These are phyloP conservation scores for Wickerhamomyces bovis DNA, from an alignment of 805 yeast genomes.

Conservation along the genomic window DNA sequence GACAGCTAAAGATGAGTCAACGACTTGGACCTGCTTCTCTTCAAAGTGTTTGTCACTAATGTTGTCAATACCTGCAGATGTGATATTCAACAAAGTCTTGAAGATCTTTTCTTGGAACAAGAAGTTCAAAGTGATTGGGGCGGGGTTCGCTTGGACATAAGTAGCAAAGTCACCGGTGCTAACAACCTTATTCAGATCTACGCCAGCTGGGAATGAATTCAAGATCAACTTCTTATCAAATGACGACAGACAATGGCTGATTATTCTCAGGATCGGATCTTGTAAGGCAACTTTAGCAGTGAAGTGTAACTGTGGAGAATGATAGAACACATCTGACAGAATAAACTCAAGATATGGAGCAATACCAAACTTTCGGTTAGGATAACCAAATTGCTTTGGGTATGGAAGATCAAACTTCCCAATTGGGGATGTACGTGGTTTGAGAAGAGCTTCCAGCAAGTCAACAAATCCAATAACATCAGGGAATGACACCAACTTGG, in stretches of 20 bases:
- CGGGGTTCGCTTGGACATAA: constrained; percentile 63
- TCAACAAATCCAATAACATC: constrained; percentile 58
- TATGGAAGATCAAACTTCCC: constrained; percentile 40
- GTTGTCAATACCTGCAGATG: constrained; percentile 55
- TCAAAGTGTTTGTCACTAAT: constrained; percentile 33
- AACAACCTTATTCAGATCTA: constrained; percentile 44
- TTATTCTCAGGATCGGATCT: constrained; percentile 43
- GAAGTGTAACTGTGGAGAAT: constrained; percentile 36
- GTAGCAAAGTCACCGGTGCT: constrained; percentile 37
- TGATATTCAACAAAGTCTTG: constrained; percentile 47
- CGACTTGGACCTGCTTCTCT: constrained; percentile 30
- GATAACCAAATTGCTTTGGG: constrained; percentile 59
- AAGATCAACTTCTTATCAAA: constrained; percentile 48
- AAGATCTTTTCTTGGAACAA: constrained; percentile 57
- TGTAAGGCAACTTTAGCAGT: constrained; percentile 41
- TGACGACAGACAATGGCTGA: constrained; percentile 41
- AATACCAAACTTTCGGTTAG: constrained; percentile 59
- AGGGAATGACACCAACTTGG: constrained; percentile 43
- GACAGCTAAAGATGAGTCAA: constrained; percentile 38
- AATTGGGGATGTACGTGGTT: constrained; percentile 28
- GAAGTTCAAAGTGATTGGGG: constrained; percentile 55
- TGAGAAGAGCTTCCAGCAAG: constrained; percentile 35
- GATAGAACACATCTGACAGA: constrained; percentile 57
- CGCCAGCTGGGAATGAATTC: constrained; percentile 45
- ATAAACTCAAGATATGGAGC: constrained; percentile 79